Conservation (phyloP, 306 rosid species). For the Trifolium pratense region DNA sequence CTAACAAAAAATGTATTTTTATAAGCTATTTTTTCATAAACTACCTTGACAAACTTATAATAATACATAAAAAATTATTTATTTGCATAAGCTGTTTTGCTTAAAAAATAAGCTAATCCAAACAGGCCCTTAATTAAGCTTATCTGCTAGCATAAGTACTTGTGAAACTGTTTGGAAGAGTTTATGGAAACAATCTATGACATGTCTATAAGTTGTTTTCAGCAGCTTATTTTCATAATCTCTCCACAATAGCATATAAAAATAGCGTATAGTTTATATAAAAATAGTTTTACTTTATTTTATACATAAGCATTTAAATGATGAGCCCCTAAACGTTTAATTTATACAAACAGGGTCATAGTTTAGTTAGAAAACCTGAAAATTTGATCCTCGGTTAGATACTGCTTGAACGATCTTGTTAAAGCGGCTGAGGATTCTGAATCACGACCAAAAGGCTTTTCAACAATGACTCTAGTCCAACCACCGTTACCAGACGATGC, state of each 20-base stretch:
- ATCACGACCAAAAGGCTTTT: conserved; percentile 95
- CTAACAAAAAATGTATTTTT: too few species aligned
- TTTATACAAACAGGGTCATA: neutral
- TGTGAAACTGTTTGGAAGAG: neutral
- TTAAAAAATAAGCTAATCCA: too few species aligned
- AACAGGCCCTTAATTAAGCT: too few species aligned
- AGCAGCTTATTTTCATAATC: neutral
- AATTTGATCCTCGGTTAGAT: conserved; percentile 86
- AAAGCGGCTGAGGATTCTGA: conserved; percentile 93
- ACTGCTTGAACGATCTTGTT: conserved; percentile 78
- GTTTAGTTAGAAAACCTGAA: conserved; percentile 60
- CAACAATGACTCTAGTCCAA: conserved; percentile 97
- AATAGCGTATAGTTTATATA: neutral
- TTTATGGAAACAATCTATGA: neutral
- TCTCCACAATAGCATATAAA: too few species aligned
- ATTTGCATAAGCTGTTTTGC: too few species aligned
- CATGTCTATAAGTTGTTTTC: neutral
- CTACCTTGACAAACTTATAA: too few species aligned
- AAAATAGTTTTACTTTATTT: neutral
- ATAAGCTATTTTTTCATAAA: too few species aligned
- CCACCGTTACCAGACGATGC: conserved; percentile 89
- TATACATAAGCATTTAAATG: neutral
- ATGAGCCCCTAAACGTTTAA: neutral
- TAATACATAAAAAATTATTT: too few species aligned
- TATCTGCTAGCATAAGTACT: neutral